phyloP scores from a whole-genome alignment of 495 filamentous ascomycete genomes.

The Jackrogersella multiformis region DNA sequence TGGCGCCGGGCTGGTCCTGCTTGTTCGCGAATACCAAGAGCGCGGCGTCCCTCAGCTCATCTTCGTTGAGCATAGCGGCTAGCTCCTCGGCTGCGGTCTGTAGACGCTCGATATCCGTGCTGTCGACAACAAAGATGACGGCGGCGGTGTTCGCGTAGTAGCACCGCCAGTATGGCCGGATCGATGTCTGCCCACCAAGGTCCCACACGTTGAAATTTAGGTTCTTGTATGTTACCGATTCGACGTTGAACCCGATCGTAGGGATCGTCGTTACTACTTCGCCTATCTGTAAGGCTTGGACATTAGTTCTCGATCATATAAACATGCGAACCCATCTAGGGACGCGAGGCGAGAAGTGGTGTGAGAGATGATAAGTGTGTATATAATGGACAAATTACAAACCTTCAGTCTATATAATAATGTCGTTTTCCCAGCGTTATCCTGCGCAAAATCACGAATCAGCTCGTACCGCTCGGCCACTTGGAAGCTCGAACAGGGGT shows the following conservation, averaged over 20 bases:
- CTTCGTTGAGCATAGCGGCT: constrained; percentile 94
- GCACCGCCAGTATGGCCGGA: constrained; percentile 98
- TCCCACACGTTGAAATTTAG: constrained; percentile 99
- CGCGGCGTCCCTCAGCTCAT: constrained; percentile 91
- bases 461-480: constrained; percentile 22
- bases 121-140: constrained; percentile 98
- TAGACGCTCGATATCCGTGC: constrained; percentile 93
- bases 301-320: constrained; percentile 13
- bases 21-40: constrained; percentile 98
- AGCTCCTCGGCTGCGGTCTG: constrained; percentile 93
- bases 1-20: constrained; percentile 96
- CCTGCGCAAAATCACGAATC: constrained; percentile 62
- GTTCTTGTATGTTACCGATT: constrained; percentile 96
- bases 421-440: constrained; percentile 98
- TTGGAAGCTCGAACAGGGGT: constrained; percentile 29
- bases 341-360: not conserved
- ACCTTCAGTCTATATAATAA: constrained; percentile 96
- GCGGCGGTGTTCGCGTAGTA: constrained; percentile 99
- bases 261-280: constrained; percentile 99
- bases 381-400: constrained; percentile 36
- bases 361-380: not conserved
- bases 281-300: constrained; percentile 72
- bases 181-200: constrained; percentile 94
- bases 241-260: constrained; percentile 99
- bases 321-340: not conserved